Base-by-base conservation (phyloP, 1,139 yeast species). In the Yamadazyma aaseri region DNA sequence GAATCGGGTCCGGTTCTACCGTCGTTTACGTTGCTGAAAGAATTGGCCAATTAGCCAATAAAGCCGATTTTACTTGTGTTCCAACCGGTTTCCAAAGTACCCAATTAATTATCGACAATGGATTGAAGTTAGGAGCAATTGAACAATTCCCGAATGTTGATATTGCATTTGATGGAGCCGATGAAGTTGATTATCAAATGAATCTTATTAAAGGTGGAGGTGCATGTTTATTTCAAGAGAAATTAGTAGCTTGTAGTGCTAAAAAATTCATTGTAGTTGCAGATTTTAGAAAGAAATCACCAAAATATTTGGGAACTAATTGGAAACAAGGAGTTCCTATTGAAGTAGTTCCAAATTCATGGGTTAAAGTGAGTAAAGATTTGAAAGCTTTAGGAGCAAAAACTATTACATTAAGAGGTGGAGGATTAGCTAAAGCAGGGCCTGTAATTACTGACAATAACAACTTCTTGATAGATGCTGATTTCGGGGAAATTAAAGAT, bases 161-260 rank as follows among this genome's bases (percentile, higher is more conserved):
- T 55, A 79, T 92, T 49, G 96, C 96, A 3, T 92, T 94, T 56
- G 99, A 94, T 59, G 99, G 99, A 28, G 98, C 98, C 6, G 99
- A 94, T 61, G 99, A 94, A 59, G 94, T 90, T 37, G 98, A 92
- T 56, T 28, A 41, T 3, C 55, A 71, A 13, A 71, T 92, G 50
- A 86, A 89, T 55, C 79, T 92, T 51, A 94, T 94, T 59, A 94
- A 94, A 63, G 99, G 99, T 44, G 99, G 99, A 31, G 99, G 99
- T 26, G 99, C 97, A 2, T 94, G 99, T 61, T 71, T 89, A 45
- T 84, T 94, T 67, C 98, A 92, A 64, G 99, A 94, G 60, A 94
- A 94, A 63, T 72, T 94, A 37, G 96, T 94, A 11, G 96, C 97
- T 8, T 72, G 79, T 33, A 79, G 90, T 41, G 81, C 97, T 3